A percentile compares a stretch with the other conserved stretches of the same genome.
Evolutionary conservation across 257 asterid genomes (phyloP).

Genomic region (Linderniella brevidens): DNA sequence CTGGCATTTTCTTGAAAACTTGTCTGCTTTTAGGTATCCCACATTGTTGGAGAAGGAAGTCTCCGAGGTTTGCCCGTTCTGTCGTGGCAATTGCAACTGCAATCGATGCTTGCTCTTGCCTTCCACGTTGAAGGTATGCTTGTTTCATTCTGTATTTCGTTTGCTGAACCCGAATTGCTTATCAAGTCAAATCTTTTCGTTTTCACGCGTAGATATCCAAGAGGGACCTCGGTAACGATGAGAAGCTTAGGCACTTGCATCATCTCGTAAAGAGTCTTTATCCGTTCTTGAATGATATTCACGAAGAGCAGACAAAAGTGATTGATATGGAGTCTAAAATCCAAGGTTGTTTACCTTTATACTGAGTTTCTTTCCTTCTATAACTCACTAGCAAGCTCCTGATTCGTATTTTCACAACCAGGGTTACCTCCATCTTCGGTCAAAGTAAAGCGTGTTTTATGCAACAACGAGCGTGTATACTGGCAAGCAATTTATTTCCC

Average conservation of each 20-base stretch:
- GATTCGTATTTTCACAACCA: slow-evolving; percentile 17
- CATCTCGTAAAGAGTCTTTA: slow-evolving; percentile 40
- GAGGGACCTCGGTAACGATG: slow-evolving; percentile 29
- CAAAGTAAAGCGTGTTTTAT: slow-evolving; percentile 35
- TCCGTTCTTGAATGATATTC: slow-evolving; percentile 44
- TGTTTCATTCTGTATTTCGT: slow-evolving; percentile 6
- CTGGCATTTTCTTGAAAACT: not conserved
- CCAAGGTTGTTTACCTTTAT: slow-evolving; percentile 26
- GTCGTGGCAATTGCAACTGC: slow-evolving; percentile 79
- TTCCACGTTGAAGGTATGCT: slow-evolving; percentile 37
- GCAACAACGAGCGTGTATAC: slow-evolving; percentile 55
- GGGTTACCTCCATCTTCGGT: slow-evolving; percentile 35
- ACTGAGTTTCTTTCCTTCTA: not conserved
- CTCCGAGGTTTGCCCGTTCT: slow-evolving; percentile 55
- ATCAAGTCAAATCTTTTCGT: slow-evolving; percentile 10
- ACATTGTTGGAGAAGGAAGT: slow-evolving; percentile 36
- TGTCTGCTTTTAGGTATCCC: slow-evolving; percentile 53
- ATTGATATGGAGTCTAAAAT: slow-evolving; percentile 34
- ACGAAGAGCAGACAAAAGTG: slow-evolving; percentile 53
- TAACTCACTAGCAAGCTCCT: not conserved
- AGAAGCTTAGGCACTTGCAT: slow-evolving; percentile 48
- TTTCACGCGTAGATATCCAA: slow-evolving; percentile 33
- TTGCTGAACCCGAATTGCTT: not conserved
- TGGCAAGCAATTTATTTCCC: slow-evolving; percentile 27
- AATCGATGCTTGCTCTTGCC: slow-evolving; percentile 57